These are phyloP conservation scores for Hura crepitans DNA, from an alignment of 441 rosid genomes.

Conservation along the genomic window DNA sequence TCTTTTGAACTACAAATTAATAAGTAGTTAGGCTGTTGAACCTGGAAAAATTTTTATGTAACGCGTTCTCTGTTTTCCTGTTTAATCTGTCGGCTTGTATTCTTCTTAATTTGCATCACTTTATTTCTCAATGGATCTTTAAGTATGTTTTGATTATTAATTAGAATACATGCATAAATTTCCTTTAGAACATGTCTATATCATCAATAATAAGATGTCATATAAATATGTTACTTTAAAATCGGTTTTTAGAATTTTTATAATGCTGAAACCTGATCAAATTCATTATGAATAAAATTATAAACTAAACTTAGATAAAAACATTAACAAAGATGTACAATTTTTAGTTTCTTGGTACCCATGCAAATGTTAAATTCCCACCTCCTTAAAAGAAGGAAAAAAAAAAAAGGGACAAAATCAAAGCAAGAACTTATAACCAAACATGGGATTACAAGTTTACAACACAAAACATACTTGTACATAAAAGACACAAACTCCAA, in stretches of 20 bases:
- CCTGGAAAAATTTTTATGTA: background rate
- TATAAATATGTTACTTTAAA: too few species aligned
- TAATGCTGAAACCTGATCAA: too few species aligned
- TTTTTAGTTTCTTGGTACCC: too few species aligned
- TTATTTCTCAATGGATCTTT: too few species aligned
- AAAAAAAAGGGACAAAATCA: background rate
- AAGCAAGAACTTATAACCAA: background rate
- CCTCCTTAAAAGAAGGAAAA: background rate
- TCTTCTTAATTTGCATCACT: slow-evolving; percentile 9
- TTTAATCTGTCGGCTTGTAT: slow-evolving; percentile 6
- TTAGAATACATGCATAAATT: background rate
- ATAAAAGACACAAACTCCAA: background rate
- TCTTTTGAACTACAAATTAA: background rate
- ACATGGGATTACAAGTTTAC: background rate
- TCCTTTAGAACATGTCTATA: too few species aligned
- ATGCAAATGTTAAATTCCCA: background rate
- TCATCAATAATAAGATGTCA: too few species aligned
- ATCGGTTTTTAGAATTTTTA: too few species aligned
- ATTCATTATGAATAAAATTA: too few species aligned
- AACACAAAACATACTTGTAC: background rate
- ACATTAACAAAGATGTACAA: too few species aligned
- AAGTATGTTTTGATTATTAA: slow-evolving; percentile 5
- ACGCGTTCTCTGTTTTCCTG: background rate
- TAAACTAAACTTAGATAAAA: too few species aligned
- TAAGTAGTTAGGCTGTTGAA: slow-evolving; percentile 17